Evolutionary conservation across 2,329 filamentous ascomycete species (phyloP), one percentile per base, ranked within the genome.

Genomic region (Cercospora zeina): DNA sequence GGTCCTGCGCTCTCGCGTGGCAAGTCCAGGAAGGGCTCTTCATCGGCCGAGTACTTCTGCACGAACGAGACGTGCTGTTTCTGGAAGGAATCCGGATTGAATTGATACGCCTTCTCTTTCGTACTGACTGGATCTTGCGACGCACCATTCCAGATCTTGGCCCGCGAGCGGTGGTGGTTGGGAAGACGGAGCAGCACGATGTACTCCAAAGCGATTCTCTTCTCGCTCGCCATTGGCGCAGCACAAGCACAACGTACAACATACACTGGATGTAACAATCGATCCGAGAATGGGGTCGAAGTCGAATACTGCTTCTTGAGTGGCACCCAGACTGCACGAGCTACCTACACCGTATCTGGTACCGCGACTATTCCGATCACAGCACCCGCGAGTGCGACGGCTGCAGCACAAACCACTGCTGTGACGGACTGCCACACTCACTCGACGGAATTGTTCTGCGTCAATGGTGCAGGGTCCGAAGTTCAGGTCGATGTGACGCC

Each of bases 401-500:
- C 58, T 8, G 62, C 57, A 2, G 63, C 31, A 33, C 63, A 65
- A 55, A 64, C 58, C 2, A 65, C 62, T 3, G 62, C 62, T 21
- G 62, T 65, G 27, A 65, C 62, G 1, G 59, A 56, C 19, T 65
- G 62, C 11, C 57, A 63, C 47, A 56, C 50, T 3, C 59, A 62
- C 9, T 47, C 53, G n/a, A 54, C 55, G 13, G 62, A 60, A 7
- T 19, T 65, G 59, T 79, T 73, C 65, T 83, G 81, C 64, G 72
- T 80, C 66, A 64, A 63, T 55, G 65, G 63, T n/a, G 76, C 72
- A 9, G 77, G 77, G 1, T 73, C 72, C 0, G 75, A 75, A 4
- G 77, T 68, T 79, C 1, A 88, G 85, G 2, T 80, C 79, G 16
- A 85, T 83, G 1, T 79, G 6, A 50, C 81, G 82, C 86, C 87